Evolutionary conservation across 164 flowering plant genomes (phyloP), one percentile per base, ranked within the genome.

Genomic region (Echeveria elegans): DNA sequence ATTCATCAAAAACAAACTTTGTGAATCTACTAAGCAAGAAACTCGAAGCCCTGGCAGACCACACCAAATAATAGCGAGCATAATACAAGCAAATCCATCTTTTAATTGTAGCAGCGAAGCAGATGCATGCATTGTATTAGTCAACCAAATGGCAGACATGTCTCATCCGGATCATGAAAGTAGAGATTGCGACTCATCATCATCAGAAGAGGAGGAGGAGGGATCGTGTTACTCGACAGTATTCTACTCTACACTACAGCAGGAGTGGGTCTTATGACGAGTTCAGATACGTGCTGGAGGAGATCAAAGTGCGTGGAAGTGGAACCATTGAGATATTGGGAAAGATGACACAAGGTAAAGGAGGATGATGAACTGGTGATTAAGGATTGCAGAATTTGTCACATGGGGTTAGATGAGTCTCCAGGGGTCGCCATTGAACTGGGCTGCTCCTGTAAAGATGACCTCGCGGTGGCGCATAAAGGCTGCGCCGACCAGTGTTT

Each of bases 401-500:
- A 86, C 36, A 63, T 82, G 73, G 78, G 83, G 75, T 66, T 86
- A 75, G 88, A 82, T 26, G 77, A 73, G 31, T 24, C 30, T 9
- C 30, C 31, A 59, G 88, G 82, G 43, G 9, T 78, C 18, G 79
- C 88, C 4, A 81, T 84, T 70, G 90, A 82, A 69, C 66, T 86
- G 69, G 90, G 90, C 6, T 86, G 90, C 71, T 82, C 82, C 34
- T 86, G 90, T 70, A 84, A 84, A 67, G 85, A 78, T 45, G 90
- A 84, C 77, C 74, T 86, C 72, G 88, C 84, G 74, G 86, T 83
- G 76, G 86, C 86, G 19, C 88, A 85, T 50, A 81, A 73, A 61
- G 83, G 77, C n/a, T 85, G 88, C 72, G 88, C 88, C 28, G 85
- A 83, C 63, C 81, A 82, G 52, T 85, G 88, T 86, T 85, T 85